phyloP scores from a whole-genome alignment of 148 eudicot genomes.

The Fagopyrum esculentum region DNA sequence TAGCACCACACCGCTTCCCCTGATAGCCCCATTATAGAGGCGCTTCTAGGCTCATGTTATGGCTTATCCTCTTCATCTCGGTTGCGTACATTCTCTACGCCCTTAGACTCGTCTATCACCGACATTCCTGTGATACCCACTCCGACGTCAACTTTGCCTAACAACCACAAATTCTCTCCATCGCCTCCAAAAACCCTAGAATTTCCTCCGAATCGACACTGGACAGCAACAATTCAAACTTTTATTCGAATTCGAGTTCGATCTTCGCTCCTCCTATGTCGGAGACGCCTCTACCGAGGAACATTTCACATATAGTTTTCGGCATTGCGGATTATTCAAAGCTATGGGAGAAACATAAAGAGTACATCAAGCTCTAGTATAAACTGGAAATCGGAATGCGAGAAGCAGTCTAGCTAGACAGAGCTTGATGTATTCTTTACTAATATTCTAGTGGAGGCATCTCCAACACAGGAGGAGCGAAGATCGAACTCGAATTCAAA shows the following conservation, averaged over 20 bases:
- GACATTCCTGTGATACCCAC: constrained; percentile 23
- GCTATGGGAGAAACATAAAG: constrained; percentile 60
- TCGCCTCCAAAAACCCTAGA: not conserved
- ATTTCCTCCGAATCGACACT: not conserved
- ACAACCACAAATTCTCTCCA: not conserved
- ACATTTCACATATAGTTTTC: constrained; percentile 62
- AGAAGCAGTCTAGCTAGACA: constrained; percentile 68
- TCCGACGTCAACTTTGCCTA: constrained; percentile 7
- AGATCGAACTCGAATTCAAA: not conserved
- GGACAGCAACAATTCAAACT: not conserved
- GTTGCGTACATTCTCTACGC: constrained; percentile 72
- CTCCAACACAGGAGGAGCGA: not conserved
- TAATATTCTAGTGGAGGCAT: not conserved
- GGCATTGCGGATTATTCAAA: constrained; percentile 81
- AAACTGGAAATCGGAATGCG: constrained; percentile 37
- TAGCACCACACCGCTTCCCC: constrained; percentile 1
- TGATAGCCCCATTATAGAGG: not conserved
- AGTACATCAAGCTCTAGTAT: constrained; percentile 85
- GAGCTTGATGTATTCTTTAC: not conserved
- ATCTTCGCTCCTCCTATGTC: not conserved
- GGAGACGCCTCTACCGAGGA: constrained; percentile 19
- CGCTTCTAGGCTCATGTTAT: constrained; percentile 39
- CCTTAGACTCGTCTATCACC: constrained; percentile 43
- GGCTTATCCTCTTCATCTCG: constrained; percentile 52
- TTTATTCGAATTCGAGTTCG: not conserved